These are phyloP conservation scores for Gentiana straminea DNA, from an alignment of 257 asterid species.

Conservation along the genomic window DNA sequence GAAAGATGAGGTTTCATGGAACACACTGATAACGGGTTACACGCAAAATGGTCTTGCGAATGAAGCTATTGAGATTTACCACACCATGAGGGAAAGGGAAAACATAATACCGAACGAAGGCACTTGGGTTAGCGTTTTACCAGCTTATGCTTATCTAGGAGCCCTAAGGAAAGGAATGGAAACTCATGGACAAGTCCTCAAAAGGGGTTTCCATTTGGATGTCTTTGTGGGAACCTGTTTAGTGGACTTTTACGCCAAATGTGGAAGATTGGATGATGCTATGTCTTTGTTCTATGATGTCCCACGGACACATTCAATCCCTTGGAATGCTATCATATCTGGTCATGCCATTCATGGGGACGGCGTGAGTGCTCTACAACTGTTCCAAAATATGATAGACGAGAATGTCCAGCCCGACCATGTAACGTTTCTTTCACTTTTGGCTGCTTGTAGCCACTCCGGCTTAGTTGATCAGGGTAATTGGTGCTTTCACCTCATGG, in stretches of 20 bases:
- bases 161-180: conserved; percentile 59
- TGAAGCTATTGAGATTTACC: conserved; percentile 45
- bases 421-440: conserved; percentile 58
- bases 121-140: conserved; percentile 64
- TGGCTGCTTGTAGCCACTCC: conserved; percentile 72
- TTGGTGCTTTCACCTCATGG: conserved; percentile 48
- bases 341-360: conserved; percentile 74
- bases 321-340: conserved; percentile 66
- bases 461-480: conserved; percentile 65
- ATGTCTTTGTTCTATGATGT: conserved; percentile 44
- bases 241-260: conserved; percentile 68
- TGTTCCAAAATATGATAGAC: conserved; percentile 44
- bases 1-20: conserved; percentile 75
- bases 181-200: conserved; percentile 47
- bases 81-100: conserved; percentile 31
- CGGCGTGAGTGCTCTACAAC: conserved; percentile 46
- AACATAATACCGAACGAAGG: conserved; percentile 41
- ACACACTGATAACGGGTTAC: conserved; percentile 66
- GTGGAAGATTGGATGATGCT: conserved; percentile 58
- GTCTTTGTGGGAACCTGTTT: conserved; percentile 66
- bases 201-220: conserved; percentile 37
- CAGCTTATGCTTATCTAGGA: conserved; percentile 78
- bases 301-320: conserved; percentile 31
- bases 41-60: conserved; percentile 79
- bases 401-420: conserved; percentile 59